Evolutionary conservation across 176 grass and related monocot species (phyloP), one percentile per base, ranked within the genome.

Genomic region (Zoysia japonica): DNA sequence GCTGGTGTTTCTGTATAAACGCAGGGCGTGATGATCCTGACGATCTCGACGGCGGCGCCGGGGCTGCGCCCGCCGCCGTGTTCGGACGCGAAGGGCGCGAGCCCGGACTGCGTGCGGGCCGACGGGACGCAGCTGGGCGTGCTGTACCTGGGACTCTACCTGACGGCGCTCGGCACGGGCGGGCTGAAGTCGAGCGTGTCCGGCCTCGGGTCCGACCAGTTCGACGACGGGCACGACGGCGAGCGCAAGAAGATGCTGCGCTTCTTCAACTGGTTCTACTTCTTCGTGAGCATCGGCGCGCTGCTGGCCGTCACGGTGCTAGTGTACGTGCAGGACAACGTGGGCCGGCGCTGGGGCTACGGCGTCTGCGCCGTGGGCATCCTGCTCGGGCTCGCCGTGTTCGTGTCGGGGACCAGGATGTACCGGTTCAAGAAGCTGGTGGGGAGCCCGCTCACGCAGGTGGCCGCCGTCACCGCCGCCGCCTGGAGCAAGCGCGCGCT

Each of bases 261-360:
- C 17, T 97, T 97, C 85, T 94, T 97, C 81, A 97, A 86, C 83
- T 97, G 94, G 94, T 97, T 97, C 91, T 97, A 92, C 85, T 97
- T 97, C 75, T 97, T 97, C 87, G 89, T 97, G 28, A 90, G 87
- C 90, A 87, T 97, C 85, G 94, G 94, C 65, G 87, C 91, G 36
- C 86, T 94, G 84, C 85, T 97, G 0, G 94, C 94, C 16, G 91
- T 90, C 61, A 97, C 91, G 1, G 94, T 90, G 86, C 81, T 97
- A 47, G 94, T 97, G 38, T 97, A 97, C 75, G 91, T 97, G 14
- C 91, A 97, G 86, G 94, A 94, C 72, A 90, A 97, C 80, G 20
- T 94, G 0, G 94, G 91, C 0, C 80, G 94, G 1, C 85, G 84
- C 0, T 97, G 75, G 54, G 91, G 91, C 0, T 97, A 97, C 61